Percentiles rank a stretch among this genome's conserved stretches.
These are phyloP conservation scores for Capronia epimyces DNA, from an alignment of 2,329 filamentous ascomycete genomes.

Conservation along the genomic window DNA sequence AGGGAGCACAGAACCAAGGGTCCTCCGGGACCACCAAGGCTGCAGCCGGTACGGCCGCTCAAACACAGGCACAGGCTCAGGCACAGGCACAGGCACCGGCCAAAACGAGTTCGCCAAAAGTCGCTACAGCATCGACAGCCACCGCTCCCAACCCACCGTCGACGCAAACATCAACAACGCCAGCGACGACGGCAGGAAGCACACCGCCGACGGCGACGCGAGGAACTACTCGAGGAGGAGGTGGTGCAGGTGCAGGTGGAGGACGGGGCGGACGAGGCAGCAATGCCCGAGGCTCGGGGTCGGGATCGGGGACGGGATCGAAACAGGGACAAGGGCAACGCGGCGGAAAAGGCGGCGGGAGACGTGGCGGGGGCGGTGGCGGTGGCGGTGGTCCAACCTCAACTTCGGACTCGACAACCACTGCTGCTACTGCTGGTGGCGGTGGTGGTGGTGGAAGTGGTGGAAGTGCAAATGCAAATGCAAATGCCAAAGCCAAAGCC, in stretches of 20 bases:
- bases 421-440: slow-evolving; percentile 2
- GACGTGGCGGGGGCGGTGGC: slow-evolving; percentile 25
- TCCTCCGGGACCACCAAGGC: slow-evolving; percentile 3
- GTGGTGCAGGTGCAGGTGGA: not conserved
- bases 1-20: slow-evolving; percentile 2
- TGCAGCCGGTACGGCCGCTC: not conserved
- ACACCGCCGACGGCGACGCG: slow-evolving; percentile 16
- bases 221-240: slow-evolving; percentile 9
- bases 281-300: not conserved
- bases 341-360: slow-evolving; percentile 6
- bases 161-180: not conserved
- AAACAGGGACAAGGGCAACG: not conserved
- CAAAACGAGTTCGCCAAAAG: not conserved
- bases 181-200: slow-evolving; percentile 4
- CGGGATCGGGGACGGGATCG: not conserved
- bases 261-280: slow-evolving; percentile 5
- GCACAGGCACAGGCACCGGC: not conserved
- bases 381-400: slow-evolving; percentile 5
- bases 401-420: not conserved
- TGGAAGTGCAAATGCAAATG: slow-evolving; percentile 2
- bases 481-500: not conserved
- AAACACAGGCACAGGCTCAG: not conserved
- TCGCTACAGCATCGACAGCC: not conserved
- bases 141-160: not conserved
- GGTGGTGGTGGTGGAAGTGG: no score